phyloP scores from a whole-genome alignment of 805 yeast genomes.

The Candida yuanshanica region DNA sequence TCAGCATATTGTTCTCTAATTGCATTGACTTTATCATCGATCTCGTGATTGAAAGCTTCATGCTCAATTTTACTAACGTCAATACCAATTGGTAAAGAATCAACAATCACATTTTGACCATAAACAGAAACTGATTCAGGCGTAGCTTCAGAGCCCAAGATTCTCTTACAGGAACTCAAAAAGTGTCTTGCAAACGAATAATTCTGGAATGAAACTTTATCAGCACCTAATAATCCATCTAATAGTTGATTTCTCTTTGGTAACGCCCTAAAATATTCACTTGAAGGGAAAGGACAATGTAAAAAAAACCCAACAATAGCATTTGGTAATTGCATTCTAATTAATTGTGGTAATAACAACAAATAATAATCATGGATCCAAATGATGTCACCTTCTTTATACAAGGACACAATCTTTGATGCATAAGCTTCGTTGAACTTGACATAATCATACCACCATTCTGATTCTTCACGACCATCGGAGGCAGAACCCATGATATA shows the following conservation, averaged over 20 bases:
- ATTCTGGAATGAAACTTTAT: slow-evolving; percentile 81
- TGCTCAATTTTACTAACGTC: slow-evolving; percentile 64
- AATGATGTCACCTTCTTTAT: slow-evolving; percentile 82
- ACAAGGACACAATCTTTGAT: slow-evolving; percentile 63
- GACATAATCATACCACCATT: slow-evolving; percentile 87
- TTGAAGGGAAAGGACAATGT: slow-evolving; percentile 94
- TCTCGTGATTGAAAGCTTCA: slow-evolving; percentile 41
- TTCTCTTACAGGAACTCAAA: slow-evolving; percentile 81
- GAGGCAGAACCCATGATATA: slow-evolving; percentile 77
- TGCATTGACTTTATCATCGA: slow-evolving; percentile 59
- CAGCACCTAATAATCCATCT: slow-evolving; percentile 90
- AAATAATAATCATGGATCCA: slow-evolving; percentile 97
- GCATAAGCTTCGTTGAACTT: slow-evolving; percentile 88
- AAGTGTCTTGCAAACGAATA: slow-evolving; percentile 86
- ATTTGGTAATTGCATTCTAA: slow-evolving; percentile 67
- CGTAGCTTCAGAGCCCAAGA: slow-evolving; percentile 62
- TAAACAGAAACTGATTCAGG: slow-evolving; percentile 57
- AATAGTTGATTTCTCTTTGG: slow-evolving; percentile 76
- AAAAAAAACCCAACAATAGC: slow-evolving; percentile 89
- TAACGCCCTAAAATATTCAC: slow-evolving; percentile 87
- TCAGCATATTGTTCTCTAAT: slow-evolving; percentile 57
- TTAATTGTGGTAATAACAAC: slow-evolving; percentile 78
- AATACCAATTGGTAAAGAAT: slow-evolving; percentile 83
- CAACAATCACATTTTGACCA: slow-evolving; percentile 71
- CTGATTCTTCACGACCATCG: slow-evolving; percentile 62